Percentiles rank a stretch among this genome's conserved stretches.
These are phyloP conservation scores for Micractinium conductrix DNA, from an alignment of 139 green algal genomes.

Conservation along the genomic window DNA sequence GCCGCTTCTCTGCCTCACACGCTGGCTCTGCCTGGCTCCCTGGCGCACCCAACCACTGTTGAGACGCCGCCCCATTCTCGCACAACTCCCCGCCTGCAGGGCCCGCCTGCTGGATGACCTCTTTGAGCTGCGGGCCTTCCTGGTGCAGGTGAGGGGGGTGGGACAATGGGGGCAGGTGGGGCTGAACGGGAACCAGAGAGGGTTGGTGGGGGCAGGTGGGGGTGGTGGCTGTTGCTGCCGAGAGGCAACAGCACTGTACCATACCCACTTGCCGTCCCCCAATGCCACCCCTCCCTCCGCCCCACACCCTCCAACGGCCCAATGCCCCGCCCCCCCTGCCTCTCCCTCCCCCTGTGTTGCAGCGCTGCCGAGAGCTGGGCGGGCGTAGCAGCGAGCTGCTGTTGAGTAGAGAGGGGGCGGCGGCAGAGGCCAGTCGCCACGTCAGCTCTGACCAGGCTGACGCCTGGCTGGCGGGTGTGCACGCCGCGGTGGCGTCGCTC, in stretches of 20 bases:
- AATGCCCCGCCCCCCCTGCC: background rate
- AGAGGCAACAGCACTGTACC: no score
- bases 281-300: no score
- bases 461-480: constrained; percentile 3
- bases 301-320: no score
- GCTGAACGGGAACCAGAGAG: no score
- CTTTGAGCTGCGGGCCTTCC: constrained; percentile 45
- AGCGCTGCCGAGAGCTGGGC: constrained; percentile 22
- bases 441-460: constrained; percentile 24
- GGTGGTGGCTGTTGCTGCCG: no score
- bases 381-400: constrained; percentile 14
- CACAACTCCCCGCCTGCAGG: no score
- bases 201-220: no score
- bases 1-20: no score
- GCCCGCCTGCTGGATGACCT: constrained; percentile 44
- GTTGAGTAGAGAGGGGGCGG: background rate
- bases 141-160: constrained; percentile 6
- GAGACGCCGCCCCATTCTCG: no score
- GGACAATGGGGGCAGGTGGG: background rate
- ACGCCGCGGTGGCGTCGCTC: constrained; percentile 1
- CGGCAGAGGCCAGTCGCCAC: background rate
- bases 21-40: no score
- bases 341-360: background rate
- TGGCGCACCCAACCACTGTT: no score
- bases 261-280: no score